Percentiles rank a stretch among this genome's conserved stretches.
Evolutionary conservation across 805 yeast species (phyloP).

Genomic region (Scheffersomyces coipomensis): DNA sequence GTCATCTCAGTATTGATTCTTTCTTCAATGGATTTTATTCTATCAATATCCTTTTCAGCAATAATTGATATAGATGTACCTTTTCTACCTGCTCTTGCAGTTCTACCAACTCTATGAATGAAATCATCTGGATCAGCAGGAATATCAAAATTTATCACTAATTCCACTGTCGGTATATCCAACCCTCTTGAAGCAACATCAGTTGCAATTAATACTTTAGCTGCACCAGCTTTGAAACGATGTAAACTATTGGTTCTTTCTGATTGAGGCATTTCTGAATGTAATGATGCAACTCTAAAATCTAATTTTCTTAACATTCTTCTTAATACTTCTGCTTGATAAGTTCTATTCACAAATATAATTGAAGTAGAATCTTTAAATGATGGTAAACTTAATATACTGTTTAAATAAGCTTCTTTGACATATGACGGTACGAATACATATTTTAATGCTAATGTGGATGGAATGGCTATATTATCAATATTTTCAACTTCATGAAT

Average conservation of each 20-base stretch:
- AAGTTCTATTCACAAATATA: constrained; percentile 87
- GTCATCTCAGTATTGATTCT: constrained; percentile 79
- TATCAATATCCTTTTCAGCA: constrained; percentile 78
- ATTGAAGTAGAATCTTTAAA: constrained; percentile 70
- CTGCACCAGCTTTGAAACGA: constrained; percentile 92
- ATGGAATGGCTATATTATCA: constrained; percentile 79
- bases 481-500: constrained; percentile 73
- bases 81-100: constrained; percentile 93
- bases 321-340: constrained; percentile 83
- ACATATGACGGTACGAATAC: constrained; percentile 83
- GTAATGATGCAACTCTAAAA: constrained; percentile 82
- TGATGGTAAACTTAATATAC: constrained; percentile 59
- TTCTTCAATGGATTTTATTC: constrained; percentile 84
- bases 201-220: constrained; percentile 88
- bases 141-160: constrained; percentile 87
- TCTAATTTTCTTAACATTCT: constrained; percentile 73
- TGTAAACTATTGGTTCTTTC: constrained; percentile 91
- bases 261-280: constrained; percentile 90
- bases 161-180: constrained; percentile 89
- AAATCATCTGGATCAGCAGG: constrained; percentile 97
- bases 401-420: constrained; percentile 82
- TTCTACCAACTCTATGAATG: constrained; percentile 96
- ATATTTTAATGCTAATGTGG: constrained; percentile 62
- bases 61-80: constrained; percentile 85
- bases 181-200: constrained; percentile 98